phyloP scores from a whole-genome alignment of 352 stramenopile species.

The Elongisporangium undulatum region DNA sequence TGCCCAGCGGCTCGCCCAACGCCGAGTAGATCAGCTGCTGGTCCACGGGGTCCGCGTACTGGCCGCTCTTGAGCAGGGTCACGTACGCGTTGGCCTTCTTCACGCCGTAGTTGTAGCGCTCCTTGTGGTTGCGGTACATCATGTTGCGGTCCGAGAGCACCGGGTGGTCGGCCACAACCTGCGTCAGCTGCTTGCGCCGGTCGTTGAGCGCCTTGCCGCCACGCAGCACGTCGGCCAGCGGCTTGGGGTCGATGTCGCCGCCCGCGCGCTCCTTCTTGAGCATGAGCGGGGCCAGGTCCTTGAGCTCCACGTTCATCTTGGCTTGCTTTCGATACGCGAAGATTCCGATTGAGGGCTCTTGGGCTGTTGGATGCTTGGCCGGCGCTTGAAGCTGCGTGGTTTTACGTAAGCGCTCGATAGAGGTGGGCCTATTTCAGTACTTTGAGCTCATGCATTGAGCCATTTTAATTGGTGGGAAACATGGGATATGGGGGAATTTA shows the following conservation, averaged over 20 bases:
- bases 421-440: too few relatives aligned
- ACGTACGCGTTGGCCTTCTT: constrained; percentile 31
- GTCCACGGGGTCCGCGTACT: constrained; percentile 20
- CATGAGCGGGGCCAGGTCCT: constrained; percentile 50
- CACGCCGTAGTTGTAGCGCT: constrained; percentile 29
- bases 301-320: constrained; percentile 29
- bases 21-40: constrained; percentile 18
- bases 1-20: constrained; percentile 35
- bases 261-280: constrained; percentile 56
- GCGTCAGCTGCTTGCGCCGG: constrained; percentile 34
- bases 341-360: too few relatives aligned
- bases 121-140: constrained; percentile 29
- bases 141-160: constrained; percentile 27
- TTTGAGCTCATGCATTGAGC: too few relatives aligned
- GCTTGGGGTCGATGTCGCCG: constrained; percentile 31
- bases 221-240: constrained; percentile 33
- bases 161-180: constrained; percentile 27
- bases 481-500: too few relatives aligned
- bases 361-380: too few relatives aligned
- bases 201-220: constrained; percentile 23
- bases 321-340: too few relatives aligned
- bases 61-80: constrained; percentile 15
- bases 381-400: too few relatives aligned
- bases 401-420: too few relatives aligned
- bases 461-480: too few relatives aligned